These are phyloP conservation scores for Rhinocladiella mackenziei DNA, from an alignment of 2,329 filamentous ascomycete genomes.

Conservation along the genomic window DNA sequence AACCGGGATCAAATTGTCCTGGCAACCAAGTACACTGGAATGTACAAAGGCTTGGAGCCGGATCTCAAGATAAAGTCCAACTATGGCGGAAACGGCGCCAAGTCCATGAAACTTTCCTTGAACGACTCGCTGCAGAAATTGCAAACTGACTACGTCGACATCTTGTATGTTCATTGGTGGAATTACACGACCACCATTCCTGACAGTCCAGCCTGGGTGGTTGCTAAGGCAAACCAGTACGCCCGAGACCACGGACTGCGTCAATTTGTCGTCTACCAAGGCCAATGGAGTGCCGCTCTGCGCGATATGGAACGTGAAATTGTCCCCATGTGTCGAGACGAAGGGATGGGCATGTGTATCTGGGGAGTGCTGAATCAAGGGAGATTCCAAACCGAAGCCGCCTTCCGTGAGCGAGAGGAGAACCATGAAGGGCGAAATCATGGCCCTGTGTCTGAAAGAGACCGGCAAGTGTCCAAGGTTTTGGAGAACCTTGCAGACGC, in stretches of 20 bases:
- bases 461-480: slow-evolving; percentile 65
- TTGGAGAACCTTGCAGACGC: slow-evolving; percentile 33
- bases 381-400: slow-evolving; percentile 44
- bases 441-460: slow-evolving; percentile 34
- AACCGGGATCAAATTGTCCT: slow-evolving; percentile 51
- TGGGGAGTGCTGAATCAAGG: slow-evolving; percentile 53
- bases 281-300: slow-evolving; percentile 56
- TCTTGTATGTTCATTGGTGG: slow-evolving; percentile 47
- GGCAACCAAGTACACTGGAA: slow-evolving; percentile 52
- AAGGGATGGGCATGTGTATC: slow-evolving; percentile 59
- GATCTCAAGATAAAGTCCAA: slow-evolving; percentile 38
- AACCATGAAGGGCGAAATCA: slow-evolving; percentile 6
- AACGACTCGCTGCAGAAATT: slow-evolving; percentile 34
- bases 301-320: slow-evolving; percentile 67
- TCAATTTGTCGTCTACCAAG: slow-evolving; percentile 66
- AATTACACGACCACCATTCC: slow-evolving; percentile 60
- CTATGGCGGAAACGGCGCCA: slow-evolving; percentile 40
- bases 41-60: slow-evolving; percentile 32
- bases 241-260: slow-evolving; percentile 66
- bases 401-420: slow-evolving; percentile 8
- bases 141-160: slow-evolving; percentile 36
- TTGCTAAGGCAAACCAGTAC: slow-evolving; percentile 49
- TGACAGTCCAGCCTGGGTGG: slow-evolving; percentile 31
- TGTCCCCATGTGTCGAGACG: slow-evolving; percentile 59
- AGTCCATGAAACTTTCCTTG: slow-evolving; percentile 33